Percentiles rank a stretch among this genome's conserved stretches.
Evolutionary conservation across 2,329 filamentous ascomycete genomes (phyloP).

Genomic region (Tolypocladium album): DNA sequence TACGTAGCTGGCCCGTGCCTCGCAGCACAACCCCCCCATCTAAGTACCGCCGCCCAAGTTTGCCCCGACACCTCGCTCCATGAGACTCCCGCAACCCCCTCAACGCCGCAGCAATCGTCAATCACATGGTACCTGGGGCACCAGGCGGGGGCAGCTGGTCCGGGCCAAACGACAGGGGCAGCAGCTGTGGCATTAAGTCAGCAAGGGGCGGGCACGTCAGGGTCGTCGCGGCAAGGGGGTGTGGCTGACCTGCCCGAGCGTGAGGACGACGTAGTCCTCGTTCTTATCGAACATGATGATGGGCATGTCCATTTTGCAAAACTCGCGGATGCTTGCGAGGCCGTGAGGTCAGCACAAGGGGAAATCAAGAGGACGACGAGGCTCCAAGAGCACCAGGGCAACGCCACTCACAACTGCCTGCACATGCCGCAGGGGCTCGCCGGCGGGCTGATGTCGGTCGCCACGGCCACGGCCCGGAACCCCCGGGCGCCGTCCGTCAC

Average conservation of each 20-base stretch:
- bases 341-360: conserved; percentile 5
- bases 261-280: conserved; percentile 59
- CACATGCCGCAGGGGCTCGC: conserved; percentile 91
- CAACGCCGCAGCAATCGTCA: conserved; percentile 4
- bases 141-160: conserved; percentile 34
- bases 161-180: conserved; percentile 59
- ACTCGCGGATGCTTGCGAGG: conserved; percentile 59
- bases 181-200: conserved; percentile 33
- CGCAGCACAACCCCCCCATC: not conserved
- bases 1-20: not conserved
- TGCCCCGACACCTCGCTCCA: not conserved
- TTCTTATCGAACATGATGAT: conserved; percentile 90
- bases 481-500: conserved; percentile 46
- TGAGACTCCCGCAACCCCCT: not conserved
- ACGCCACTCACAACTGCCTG: conserved; percentile 64
- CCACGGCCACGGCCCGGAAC: conserved; percentile 75
- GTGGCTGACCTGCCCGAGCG: conserved; percentile 50
- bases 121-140: not conserved
- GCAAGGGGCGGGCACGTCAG: not conserved
- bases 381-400: not conserved
- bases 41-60: not conserved
- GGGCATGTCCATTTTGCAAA: conserved; percentile 56
- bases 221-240: not conserved
- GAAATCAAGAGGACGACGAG: too few species aligned
- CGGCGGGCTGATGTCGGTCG: conserved; percentile 63